Conservation (phyloP, 345 rosid genomes). For the Sisymbrium irio region DNA sequence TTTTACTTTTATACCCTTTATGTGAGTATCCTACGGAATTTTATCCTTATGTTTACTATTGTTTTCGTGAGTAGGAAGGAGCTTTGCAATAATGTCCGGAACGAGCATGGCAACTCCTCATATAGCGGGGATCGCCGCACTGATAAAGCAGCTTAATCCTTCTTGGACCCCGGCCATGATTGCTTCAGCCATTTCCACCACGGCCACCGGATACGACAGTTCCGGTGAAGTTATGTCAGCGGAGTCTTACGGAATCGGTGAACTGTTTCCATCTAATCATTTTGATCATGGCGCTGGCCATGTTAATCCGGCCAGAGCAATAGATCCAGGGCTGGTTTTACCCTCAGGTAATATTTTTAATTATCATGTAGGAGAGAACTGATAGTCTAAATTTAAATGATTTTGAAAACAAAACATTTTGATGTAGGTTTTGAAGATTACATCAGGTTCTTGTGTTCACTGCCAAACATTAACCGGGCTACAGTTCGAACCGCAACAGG, state of each 20-base stretch:
- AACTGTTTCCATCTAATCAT: constrained; percentile 45
- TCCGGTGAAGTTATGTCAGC: constrained; percentile 55
- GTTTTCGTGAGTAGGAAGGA: constrained; percentile 41
- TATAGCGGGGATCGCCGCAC: constrained; percentile 62
- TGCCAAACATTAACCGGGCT: constrained; percentile 42
- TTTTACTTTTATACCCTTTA: background rate
- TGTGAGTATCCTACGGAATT: background rate
- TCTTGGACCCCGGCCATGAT: constrained; percentile 84
- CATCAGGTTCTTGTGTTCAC: constrained; percentile 66
- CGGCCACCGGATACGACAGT: constrained; percentile 52
- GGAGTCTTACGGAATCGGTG: constrained; percentile 39
- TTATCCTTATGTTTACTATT: background rate
- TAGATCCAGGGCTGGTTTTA: constrained; percentile 80
- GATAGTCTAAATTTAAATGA: background rate
- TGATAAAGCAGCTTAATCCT: constrained; percentile 67
- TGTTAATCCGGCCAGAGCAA: constrained; percentile 59
- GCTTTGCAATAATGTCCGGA: constrained; percentile 74
- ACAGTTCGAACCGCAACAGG: constrained; percentile 51
- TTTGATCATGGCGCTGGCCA: constrained; percentile 78
- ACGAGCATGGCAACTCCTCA: constrained; percentile 96
- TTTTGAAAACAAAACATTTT: background rate
- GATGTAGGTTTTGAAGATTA: constrained; percentile 47
- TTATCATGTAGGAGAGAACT: background rate
- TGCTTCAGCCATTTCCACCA: constrained; percentile 74
- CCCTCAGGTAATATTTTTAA: constrained; percentile 42